Evolutionary conservation across 164 flowering plant species (phyloP), one percentile per base, ranked within the genome.

Genomic region (Protea cynaroides): DNA sequence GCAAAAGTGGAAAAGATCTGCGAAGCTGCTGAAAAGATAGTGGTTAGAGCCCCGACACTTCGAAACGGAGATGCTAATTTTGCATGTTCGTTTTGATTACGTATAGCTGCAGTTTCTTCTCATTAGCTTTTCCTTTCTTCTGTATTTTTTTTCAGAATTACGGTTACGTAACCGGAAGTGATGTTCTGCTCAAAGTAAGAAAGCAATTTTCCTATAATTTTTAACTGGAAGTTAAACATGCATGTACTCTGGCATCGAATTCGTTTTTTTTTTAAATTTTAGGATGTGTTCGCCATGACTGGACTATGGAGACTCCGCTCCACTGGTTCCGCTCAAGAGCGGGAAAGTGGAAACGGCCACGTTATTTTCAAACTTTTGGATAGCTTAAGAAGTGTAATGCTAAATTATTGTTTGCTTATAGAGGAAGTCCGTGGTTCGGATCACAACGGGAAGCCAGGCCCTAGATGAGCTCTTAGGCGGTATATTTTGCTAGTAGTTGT

Each of bases 151-250:
- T 55, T 60, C 85, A 95, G 99, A 95, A 89, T 74, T 88, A 63
- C 61, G 99, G 99, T n/a, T 92, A 95, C 74, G 74, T 89, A 1
- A 95, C 99, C 63, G 99, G 99, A 75, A 95, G 96, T 70, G 99
- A 95, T 72, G 96, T 86, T 74, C 79, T 95, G 62, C 84, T 95
- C 69, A 83, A 53, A 79, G 99, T 95, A 83, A 79, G 89, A 56
- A 72, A 54, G 0, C 43, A 29, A 6, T 63, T n/a, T n/a, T 63
- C 52, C 43, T 23, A 40, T 24, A 43, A 40, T 65, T 65, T 66
- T n/a, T 23, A 55, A 22, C 55, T 4, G 18, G 37, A 21, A 59
- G 34, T 29, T 2, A 2, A 29, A 29, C 34, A 29, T 29, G 34
- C 34, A 29, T 29, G 34, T 29, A 29, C 34, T 29, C 5, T 5